Conservation (phyloP, 768 basidiomycete species). For the Dacryopinax spathularia region DNA sequence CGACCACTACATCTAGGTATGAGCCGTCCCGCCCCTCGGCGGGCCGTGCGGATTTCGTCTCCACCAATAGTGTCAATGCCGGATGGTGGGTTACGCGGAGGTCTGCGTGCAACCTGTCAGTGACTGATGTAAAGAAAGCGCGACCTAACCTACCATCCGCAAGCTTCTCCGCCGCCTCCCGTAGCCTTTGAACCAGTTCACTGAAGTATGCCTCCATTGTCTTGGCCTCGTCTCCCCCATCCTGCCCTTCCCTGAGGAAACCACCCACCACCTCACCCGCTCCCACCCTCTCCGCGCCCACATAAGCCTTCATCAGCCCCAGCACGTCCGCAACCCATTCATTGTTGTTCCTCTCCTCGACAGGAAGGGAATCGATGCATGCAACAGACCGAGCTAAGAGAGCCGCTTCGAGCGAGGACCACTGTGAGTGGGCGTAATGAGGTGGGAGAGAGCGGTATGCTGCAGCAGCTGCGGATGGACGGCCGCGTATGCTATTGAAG, state of each 20-base stretch:
- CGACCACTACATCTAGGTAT: slow-evolving; percentile 42
- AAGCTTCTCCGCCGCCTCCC: slow-evolving; percentile 14
- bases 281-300: slow-evolving; percentile 37
- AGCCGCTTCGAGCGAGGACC: slow-evolving; percentile 65
- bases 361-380: slow-evolving; percentile 24
- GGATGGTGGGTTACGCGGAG: slow-evolving; percentile 56
- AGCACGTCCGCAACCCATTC: slow-evolving; percentile 74
- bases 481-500: slow-evolving; percentile 47
- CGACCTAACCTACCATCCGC: slow-evolving; percentile 20
- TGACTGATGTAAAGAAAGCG: background rate
- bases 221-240: slow-evolving; percentile 6
- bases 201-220: slow-evolving; percentile 11
- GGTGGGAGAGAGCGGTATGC: slow-evolving; percentile 71
- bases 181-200: slow-evolving; percentile 14
- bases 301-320: slow-evolving; percentile 56
- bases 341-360: slow-evolving; percentile 38
- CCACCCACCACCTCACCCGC: slow-evolving; percentile 42
- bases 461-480: slow-evolving; percentile 45
- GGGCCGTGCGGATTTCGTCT: slow-evolving; percentile 31
- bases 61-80: slow-evolving; percentile 40
- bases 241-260: slow-evolving; percentile 8
- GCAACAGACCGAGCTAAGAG: slow-evolving; percentile 59
- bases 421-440: slow-evolving; percentile 68
- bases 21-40: slow-evolving; percentile 55
- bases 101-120: slow-evolving; percentile 36